Evolutionary conservation across 2,329 filamentous ascomycete genomes (phyloP), one percentile per base, ranked within the genome.

Genomic region (Thelonectria olida): DNA sequence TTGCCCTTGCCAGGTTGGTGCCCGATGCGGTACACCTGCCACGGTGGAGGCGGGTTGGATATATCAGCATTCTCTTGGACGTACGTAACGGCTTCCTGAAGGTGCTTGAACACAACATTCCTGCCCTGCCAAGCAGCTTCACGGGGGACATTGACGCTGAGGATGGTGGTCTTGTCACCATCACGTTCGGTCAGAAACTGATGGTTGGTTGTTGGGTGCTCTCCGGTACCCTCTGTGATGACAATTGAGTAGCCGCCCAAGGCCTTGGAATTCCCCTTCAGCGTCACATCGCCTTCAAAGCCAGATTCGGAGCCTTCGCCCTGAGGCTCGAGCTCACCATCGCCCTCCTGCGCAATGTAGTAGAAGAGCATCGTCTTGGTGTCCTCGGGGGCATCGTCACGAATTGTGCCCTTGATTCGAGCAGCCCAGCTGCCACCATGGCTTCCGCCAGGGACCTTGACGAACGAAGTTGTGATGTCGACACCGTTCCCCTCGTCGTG

Each of bases 361-460:
- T 97, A 95, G 55, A 96, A 81, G 4, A 97, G 76, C 2, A 92
- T 90, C 0, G 90, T 95, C 75, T 92, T 91, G 58, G 93, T 81
- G 63, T 90, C 83, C 1, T 81, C 75, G 5, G 88, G 84, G 0
- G 85, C 90, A 74, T 91, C 91, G 5, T 89, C 85, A 48, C 92
- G 87, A 38, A 92, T 90, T 42, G 86, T 86, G 20, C 96, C 96
- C 78, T 91, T 94, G 72, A 99, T 90, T 60, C 96, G 85, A 36
- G 91, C 92, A 55, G 90, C 96, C 96, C 96, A 99, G 78, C 89
- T 97, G 58, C 96, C 96, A 59, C 93, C 94, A 76, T 97, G 85
- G 19, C 84, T 82, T 54, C 93, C 94, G 20, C 94, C 93, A 2
- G 94, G 92, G 34, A 97, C 85, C 79, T 98, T 99, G 73, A 97